phyloP scores from a whole-genome alignment of 345 rosid genomes.

The Aurinia saxatilis region DNA sequence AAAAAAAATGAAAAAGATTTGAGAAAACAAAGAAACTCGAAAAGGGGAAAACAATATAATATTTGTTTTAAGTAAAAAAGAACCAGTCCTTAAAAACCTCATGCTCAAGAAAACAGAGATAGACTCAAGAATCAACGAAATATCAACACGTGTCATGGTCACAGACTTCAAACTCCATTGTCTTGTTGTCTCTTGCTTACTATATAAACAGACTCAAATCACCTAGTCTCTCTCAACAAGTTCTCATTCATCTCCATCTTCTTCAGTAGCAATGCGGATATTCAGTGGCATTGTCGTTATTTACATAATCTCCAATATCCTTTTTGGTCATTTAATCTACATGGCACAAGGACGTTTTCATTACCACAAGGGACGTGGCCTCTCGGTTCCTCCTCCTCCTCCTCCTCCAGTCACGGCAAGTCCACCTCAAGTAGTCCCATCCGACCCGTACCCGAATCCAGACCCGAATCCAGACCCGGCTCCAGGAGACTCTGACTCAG shows the following conservation, averaged over 20 bases:
- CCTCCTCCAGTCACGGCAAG: slow-evolving; percentile 23
- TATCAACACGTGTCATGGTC: slow-evolving; percentile 39
- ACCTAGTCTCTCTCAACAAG: neutral
- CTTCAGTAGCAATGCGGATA: slow-evolving; percentile 7
- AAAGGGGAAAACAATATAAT: slow-evolving; percentile 10
- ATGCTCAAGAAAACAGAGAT: slow-evolving; percentile 13
- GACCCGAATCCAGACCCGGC: slow-evolving; percentile 22
- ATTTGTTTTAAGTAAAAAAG: neutral
- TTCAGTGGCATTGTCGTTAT: slow-evolving; percentile 17
- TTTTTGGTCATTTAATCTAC: slow-evolving; percentile 4
- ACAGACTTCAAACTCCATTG: slow-evolving; percentile 7
- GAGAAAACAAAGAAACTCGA: too few relatives aligned
- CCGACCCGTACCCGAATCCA: slow-evolving; percentile 57
- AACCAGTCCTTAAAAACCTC: slow-evolving; percentile 8
- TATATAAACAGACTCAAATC: slow-evolving; percentile 33
- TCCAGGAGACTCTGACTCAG: slow-evolving; percentile 28
- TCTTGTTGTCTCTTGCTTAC: neutral
- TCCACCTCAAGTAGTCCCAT: slow-evolving; percentile 39
- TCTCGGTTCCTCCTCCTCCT: slow-evolving; percentile 18
- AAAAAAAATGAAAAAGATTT: too few relatives aligned
- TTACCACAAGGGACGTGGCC: slow-evolving; percentile 52
- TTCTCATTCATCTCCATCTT: neutral
- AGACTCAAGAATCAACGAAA: slow-evolving; percentile 29
- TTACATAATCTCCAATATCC: slow-evolving; percentile 17
- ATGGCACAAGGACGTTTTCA: slow-evolving; percentile 52